Evolutionary conservation across 192 early-diverging fungal genomes (phyloP).

Genomic region (Lobulomyces angularis): DNA sequence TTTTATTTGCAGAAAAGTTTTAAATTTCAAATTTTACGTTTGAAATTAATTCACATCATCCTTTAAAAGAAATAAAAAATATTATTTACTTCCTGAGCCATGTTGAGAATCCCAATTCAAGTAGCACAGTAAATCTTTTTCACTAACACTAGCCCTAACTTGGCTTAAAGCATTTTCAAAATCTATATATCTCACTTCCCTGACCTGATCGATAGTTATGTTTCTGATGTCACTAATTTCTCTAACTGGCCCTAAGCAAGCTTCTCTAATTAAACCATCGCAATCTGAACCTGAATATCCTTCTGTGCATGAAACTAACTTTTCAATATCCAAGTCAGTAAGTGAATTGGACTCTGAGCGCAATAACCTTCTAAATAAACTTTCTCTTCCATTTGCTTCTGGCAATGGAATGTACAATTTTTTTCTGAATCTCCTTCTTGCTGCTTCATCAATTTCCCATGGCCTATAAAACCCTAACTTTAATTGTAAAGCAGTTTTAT

Average conservation of each 20-base stretch:
- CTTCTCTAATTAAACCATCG: slow-evolving; percentile 67
- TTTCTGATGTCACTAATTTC: slow-evolving; percentile 44
- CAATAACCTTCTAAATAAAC: slow-evolving; percentile 54
- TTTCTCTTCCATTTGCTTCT: slow-evolving; percentile 48
- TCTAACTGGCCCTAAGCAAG: slow-evolving; percentile 57
- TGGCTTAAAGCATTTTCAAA: slow-evolving; percentile 72
- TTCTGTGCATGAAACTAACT: slow-evolving; percentile 51
- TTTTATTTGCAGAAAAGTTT: no score
- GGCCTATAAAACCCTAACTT: slow-evolving; percentile 38
- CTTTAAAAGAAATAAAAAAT: no score
- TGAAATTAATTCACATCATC: no score
- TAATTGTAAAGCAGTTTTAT: slow-evolving; percentile 6
- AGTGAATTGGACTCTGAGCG: slow-evolving; percentile 42
- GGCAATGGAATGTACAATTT: slow-evolving; percentile 79
- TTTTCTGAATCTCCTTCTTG: slow-evolving; percentile 49
- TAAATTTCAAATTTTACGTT: no score
- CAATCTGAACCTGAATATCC: slow-evolving; percentile 83
- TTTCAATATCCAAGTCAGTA: slow-evolving; percentile 38
- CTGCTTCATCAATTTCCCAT: slow-evolving; percentile 88
- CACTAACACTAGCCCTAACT: slow-evolving; percentile 71
- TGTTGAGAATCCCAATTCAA: slow-evolving; percentile 59
- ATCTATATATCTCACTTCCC: slow-evolving; percentile 59
- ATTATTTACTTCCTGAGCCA: slow-evolving; percentile 27
- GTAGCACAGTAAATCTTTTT: slow-evolving; percentile 66
- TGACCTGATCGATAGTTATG: slow-evolving; percentile 50